Evolutionary conservation across 2,329 filamentous ascomycete genomes (phyloP).

Genomic region (Venturia aucupariae): DNA sequence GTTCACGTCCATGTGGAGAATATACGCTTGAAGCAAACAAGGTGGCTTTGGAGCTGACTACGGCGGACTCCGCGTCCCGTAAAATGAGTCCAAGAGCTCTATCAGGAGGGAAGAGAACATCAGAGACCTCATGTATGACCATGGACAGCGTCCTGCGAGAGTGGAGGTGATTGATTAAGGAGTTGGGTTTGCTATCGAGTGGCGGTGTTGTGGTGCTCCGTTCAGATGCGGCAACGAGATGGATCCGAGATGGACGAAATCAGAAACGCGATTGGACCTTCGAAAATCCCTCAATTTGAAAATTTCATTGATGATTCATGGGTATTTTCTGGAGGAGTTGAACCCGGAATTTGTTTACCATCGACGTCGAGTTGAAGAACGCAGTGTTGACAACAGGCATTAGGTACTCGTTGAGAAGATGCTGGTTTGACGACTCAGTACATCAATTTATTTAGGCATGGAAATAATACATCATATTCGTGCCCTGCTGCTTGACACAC

Average conservation of each 20-base stretch:
- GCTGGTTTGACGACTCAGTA: not conserved
- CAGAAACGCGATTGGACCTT: no score
- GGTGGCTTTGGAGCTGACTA: constrained; percentile 1
- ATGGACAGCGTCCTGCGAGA: not conserved
- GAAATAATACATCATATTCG: not conserved
- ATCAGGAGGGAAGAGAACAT: no score
- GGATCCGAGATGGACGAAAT: no score
- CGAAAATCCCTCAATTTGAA: no score
- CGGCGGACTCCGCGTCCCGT: not conserved
- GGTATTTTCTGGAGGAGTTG: no score
- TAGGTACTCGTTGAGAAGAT: no score
- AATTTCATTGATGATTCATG: no score
- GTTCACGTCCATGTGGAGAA: not conserved
- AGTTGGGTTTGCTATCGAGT: not conserved
- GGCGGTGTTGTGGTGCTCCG: not conserved
- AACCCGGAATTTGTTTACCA: no score
- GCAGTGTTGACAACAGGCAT: no score
- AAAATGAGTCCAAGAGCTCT: not conserved
- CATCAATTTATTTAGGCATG: no score
- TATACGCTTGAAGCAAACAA: not conserved
- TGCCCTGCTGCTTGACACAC: not conserved
- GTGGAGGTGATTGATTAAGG: not conserved
- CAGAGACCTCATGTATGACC: not conserved
- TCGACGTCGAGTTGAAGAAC: no score
- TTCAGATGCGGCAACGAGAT: not conserved